phyloP scores from a whole-genome alignment of 306 rosid species.

The Myrica gale region DNA sequence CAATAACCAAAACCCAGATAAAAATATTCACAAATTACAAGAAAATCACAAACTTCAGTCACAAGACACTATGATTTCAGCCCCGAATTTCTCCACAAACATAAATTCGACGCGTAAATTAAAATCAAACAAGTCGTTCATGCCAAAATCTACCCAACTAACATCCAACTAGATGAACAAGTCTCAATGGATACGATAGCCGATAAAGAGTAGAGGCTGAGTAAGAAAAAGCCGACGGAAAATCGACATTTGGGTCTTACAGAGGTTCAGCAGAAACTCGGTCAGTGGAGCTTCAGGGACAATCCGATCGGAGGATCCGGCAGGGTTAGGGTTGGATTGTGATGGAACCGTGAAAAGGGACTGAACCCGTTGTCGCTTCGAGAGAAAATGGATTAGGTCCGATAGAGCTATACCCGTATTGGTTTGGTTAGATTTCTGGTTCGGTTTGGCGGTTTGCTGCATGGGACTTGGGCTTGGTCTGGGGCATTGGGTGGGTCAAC shows the following conservation, averaged over 20 bases:
- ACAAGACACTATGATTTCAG: not conserved
- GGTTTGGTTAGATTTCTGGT: too few relatives aligned
- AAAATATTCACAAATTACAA: not conserved
- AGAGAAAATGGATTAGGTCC: conserved; percentile 50
- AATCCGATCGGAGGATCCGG: conserved; percentile 52
- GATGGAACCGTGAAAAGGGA: conserved; percentile 24
- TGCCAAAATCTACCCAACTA: conserved; percentile 4
- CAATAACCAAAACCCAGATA: conserved; percentile 9
- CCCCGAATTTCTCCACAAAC: conserved; percentile 3
- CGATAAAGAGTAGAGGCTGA: not conserved
- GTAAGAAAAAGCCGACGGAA: not conserved
- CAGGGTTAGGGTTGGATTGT: conserved; percentile 36
- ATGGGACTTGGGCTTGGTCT: too few relatives aligned
- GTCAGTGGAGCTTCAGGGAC: not conserved
- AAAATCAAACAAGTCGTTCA: conserved; percentile 11
- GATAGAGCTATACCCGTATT: conserved; percentile 28
- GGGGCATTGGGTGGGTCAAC: too few relatives aligned
- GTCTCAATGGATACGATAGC: not conserved
- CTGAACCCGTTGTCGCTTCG: conserved; percentile 41
- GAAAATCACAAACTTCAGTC: not conserved
- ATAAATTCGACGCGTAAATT: not conserved
- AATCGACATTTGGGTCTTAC: conserved; percentile 27
- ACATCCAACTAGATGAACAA: not conserved
- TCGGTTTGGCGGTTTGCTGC: too few relatives aligned
- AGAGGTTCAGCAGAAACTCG: not conserved